A percentile compares a stretch with the other conserved stretches of the same genome.
Evolutionary conservation across 768 basidiomycete species (phyloP).

Genomic region (Macrolepiota fuliginosa): DNA sequence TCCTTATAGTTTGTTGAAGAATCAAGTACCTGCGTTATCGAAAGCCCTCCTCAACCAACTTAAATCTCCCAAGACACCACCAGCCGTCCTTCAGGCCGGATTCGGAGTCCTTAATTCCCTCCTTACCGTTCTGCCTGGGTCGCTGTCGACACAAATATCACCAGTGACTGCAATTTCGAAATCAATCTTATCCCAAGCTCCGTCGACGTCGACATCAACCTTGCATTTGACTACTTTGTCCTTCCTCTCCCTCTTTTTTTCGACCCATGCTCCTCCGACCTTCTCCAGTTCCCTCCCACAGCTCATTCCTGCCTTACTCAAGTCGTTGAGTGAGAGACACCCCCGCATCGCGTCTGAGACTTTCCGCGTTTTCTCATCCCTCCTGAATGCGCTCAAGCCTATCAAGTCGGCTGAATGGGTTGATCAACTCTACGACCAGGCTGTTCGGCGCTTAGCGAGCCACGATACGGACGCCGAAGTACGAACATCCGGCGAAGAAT

Average conservation of each 20-base stretch:
- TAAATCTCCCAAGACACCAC: slow-evolving; percentile 73
- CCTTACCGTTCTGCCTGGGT: slow-evolving; percentile 80
- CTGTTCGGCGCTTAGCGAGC: slow-evolving; percentile 63
- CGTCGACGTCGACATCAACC: slow-evolving; percentile 74
- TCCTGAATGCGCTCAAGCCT: slow-evolving; percentile 76
- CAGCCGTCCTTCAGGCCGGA: slow-evolving; percentile 80
- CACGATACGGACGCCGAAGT: slow-evolving; percentile 94
- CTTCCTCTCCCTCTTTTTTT: slow-evolving; percentile 85
- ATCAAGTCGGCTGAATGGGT: slow-evolving; percentile 64
- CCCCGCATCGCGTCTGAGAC: slow-evolving; percentile 88
- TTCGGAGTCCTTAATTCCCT: slow-evolving; percentile 77
- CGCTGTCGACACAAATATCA: slow-evolving; percentile 65
- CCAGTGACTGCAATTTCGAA: slow-evolving; percentile 65
- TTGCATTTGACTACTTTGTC: slow-evolving; percentile 82
- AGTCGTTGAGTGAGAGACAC: slow-evolving; percentile 75
- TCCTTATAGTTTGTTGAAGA: slow-evolving; percentile 66
- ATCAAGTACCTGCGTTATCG: slow-evolving; percentile 75
- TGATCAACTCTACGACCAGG: slow-evolving; percentile 71
- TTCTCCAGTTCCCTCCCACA: slow-evolving; percentile 60
- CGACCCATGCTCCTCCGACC: slow-evolving; percentile 56
- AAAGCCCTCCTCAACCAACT: slow-evolving; percentile 86
- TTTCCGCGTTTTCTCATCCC: slow-evolving; percentile 82
- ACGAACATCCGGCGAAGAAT: slow-evolving; percentile 75
- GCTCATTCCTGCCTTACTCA: slow-evolving; percentile 74
- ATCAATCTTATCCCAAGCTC: slow-evolving; percentile 60